Evolutionary conservation across 805 yeast species (phyloP).

Genomic region (Wickerhamiella australiensis): DNA sequence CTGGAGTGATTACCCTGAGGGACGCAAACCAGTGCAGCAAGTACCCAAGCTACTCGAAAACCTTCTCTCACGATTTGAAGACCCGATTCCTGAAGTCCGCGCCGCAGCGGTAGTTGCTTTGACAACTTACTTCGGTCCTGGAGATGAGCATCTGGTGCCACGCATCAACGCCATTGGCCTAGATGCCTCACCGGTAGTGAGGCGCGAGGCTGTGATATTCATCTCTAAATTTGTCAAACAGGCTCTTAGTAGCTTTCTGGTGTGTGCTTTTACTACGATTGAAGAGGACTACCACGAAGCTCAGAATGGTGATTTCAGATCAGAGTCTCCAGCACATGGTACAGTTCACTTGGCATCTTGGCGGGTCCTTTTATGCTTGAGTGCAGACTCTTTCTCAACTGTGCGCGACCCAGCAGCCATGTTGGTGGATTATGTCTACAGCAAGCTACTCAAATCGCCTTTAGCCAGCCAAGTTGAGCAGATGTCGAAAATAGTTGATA

Average conservation of each 20-base stretch:
- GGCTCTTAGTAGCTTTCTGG: constrained; percentile 62
- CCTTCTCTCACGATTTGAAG: constrained; percentile 49
- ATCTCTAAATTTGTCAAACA: constrained; percentile 61
- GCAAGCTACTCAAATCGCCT: constrained; percentile 51
- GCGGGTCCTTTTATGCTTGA: constrained; percentile 66
- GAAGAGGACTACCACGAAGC: constrained; percentile 60
- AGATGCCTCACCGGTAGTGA: constrained; percentile 81
- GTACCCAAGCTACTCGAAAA: constrained; percentile 42
- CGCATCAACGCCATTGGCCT: constrained; percentile 55
- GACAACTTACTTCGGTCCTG: constrained; percentile 38
- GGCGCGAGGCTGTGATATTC: constrained; percentile 72
- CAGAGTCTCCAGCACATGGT: constrained; percentile 71
- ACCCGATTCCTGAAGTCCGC: constrained; percentile 92
- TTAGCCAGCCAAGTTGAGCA: constrained; percentile 51
- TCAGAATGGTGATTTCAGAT: constrained; percentile 49
- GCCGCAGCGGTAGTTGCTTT: constrained; percentile 70
- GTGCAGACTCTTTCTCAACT: constrained; percentile 82
- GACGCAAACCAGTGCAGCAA: constrained; percentile 35
- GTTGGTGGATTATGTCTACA: constrained; percentile 60
- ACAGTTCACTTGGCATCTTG: constrained; percentile 76
- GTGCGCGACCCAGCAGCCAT: constrained; percentile 60
- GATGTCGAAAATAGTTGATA: constrained; percentile 16
- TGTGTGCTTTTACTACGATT: constrained; percentile 74
- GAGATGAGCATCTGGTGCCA: constrained; percentile 37
- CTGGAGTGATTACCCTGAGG: constrained; percentile 56